Conservation (phyloP, 1,139 yeast genomes). For the Candida freyschussii region DNA sequence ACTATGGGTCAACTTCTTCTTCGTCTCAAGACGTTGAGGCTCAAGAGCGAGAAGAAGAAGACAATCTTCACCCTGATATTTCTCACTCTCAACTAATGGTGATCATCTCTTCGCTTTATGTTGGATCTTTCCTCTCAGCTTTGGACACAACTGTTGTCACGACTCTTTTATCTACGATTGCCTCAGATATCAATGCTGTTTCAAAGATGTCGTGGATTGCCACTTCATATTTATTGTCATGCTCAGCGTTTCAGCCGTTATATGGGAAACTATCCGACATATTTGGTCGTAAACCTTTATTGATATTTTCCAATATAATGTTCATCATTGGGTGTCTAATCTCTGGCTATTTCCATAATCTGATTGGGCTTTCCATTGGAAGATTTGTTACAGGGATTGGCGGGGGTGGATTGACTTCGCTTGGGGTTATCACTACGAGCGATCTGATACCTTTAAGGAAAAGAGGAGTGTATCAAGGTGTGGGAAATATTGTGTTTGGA, state of each 20-base stretch:
- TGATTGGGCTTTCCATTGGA: slow-evolving; percentile 61
- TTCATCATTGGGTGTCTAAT: slow-evolving; percentile 53
- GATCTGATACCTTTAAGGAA: slow-evolving; percentile 55
- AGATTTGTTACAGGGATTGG: slow-evolving; percentile 61
- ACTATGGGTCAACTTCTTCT: slow-evolving; percentile 13
- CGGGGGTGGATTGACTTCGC: slow-evolving; percentile 57
- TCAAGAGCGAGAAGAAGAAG: no score
- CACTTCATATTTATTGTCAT: slow-evolving; percentile 53
- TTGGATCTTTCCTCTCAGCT: slow-evolving; percentile 54
- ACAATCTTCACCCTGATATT: slow-evolving; percentile 6
- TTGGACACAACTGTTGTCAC: slow-evolving; percentile 62
- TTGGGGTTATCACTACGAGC: slow-evolving; percentile 51
- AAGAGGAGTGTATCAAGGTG: slow-evolving; percentile 58
- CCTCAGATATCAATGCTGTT: slow-evolving; percentile 53
- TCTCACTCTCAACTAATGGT: slow-evolving; percentile 8
- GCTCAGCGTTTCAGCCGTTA: slow-evolving; percentile 70
- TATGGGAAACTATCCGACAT: slow-evolving; percentile 85
- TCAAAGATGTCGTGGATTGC: slow-evolving; percentile 54
- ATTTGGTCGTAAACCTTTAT: slow-evolving; percentile 63
- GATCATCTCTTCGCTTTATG: slow-evolving; percentile 36
- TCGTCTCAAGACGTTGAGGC: no score
- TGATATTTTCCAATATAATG: slow-evolving; percentile 42
- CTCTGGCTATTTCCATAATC: slow-evolving; percentile 46
- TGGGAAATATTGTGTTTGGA: slow-evolving; percentile 62
- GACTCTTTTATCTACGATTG: slow-evolving; percentile 54